Conservation (phyloP, 2,329 filamentous ascomycete species). For the Bisporella sp. region DNA sequence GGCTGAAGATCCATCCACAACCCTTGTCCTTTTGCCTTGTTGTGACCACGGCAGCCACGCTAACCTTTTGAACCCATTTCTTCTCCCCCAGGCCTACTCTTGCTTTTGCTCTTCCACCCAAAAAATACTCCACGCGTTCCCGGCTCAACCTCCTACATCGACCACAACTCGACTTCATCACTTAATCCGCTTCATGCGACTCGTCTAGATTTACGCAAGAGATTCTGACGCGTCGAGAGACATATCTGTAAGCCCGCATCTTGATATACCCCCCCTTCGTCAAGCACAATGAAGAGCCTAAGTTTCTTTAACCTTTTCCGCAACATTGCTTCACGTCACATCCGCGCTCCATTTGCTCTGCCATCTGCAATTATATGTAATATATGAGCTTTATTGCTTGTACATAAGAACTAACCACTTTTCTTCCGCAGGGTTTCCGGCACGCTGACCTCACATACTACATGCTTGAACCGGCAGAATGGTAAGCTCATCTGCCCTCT, state of each 20-base stretch:
- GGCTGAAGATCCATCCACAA: too few relatives aligned
- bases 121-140: slow-evolving; percentile 12
- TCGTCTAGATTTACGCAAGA: slow-evolving; percentile 12
- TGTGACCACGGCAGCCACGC: slow-evolving; percentile 3
- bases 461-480: slow-evolving; percentile 16
- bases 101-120: slow-evolving; percentile 12
- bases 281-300: too few relatives aligned
- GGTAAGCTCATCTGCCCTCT: slow-evolving; percentile 11
- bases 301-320: too few relatives aligned
- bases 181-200: slow-evolving; percentile 27
- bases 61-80: slow-evolving; percentile 27
- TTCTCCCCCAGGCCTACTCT: slow-evolving; percentile 28
- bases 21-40: too few relatives aligned
- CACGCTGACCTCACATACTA: slow-evolving; percentile 9
- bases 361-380: too few relatives aligned
- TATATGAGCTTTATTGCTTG: too few relatives aligned
- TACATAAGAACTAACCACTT: slow-evolving; percentile 1
- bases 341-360: too few relatives aligned
- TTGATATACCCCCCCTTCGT: too few relatives aligned
- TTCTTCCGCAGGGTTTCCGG: slow-evolving; percentile 13
- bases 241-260: slow-evolving; percentile 16
- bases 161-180: slow-evolving; percentile 18
- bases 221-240: slow-evolving; percentile 22
- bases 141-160: slow-evolving; percentile 17
- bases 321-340: too few relatives aligned